phyloP scores from a whole-genome alignment of 306 rosid genomes.

The Acacia crassicarpa region DNA sequence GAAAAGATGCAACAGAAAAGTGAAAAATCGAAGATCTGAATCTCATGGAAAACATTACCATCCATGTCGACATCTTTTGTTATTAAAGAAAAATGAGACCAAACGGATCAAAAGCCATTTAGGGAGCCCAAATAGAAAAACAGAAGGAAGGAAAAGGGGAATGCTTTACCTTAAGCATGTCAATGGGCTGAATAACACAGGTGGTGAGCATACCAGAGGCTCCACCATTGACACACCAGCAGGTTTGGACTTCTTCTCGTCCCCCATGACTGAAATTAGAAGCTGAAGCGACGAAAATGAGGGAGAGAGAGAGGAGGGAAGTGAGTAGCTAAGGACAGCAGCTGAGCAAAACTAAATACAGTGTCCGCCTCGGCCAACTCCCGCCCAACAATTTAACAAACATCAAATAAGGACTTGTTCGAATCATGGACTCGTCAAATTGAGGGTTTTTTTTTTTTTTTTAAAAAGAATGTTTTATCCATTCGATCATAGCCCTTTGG shows the following conservation, averaged over 20 bases:
- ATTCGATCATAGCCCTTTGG: neutral
- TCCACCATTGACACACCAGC: slow-evolving; percentile 85
- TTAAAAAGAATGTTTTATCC: neutral
- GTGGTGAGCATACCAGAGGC: slow-evolving; percentile 98
- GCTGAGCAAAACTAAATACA: neutral
- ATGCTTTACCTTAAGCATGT: slow-evolving; percentile 82
- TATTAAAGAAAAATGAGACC: neutral
- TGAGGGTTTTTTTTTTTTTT: neutral
- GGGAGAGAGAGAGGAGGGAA: slow-evolving; percentile 35
- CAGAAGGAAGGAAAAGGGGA: neutral
- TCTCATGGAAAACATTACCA: neutral
- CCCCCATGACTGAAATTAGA: slow-evolving; percentile 63
- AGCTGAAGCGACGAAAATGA: slow-evolving; percentile 20
- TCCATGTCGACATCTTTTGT: neutral
- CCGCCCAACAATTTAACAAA: neutral
- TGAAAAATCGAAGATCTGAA: slow-evolving; percentile 56
- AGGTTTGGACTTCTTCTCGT: slow-evolving; percentile 74
- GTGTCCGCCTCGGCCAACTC: neutral
- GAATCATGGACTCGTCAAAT: neutral
- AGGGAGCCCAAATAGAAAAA: neutral
- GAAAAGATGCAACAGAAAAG: neutral
- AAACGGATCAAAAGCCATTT: slow-evolving; percentile 9
- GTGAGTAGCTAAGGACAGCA: neutral
- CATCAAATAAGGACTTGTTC: neutral
- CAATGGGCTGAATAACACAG: slow-evolving; percentile 93